phyloP scores from a whole-genome alignment of 2,329 filamentous ascomycete species.

The Colletotrichum sp. region DNA sequence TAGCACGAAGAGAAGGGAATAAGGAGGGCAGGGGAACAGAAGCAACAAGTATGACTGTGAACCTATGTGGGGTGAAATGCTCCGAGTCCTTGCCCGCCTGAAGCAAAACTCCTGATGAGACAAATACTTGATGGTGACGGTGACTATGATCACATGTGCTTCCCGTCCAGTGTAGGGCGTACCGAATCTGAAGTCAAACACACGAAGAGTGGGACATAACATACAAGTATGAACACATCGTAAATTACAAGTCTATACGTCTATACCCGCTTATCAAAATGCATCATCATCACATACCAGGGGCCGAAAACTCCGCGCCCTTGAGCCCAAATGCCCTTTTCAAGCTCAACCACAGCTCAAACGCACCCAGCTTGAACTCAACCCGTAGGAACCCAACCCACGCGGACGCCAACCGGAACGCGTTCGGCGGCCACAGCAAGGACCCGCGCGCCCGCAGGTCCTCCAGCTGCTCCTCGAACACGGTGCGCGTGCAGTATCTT shows the following conservation, averaged over 20 bases:
- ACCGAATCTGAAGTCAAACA: not conserved
- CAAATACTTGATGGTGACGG: too few species aligned
- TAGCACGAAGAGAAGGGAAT: too few species aligned
- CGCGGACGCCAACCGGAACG: slow-evolving; percentile 57
- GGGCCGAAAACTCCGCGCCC: slow-evolving; percentile 17
- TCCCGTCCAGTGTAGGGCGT: rapidly evolving
- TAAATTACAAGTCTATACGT: slow-evolving; percentile 12
- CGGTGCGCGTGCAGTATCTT: slow-evolving; percentile 70
- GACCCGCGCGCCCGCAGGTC: slow-evolving; percentile 58
- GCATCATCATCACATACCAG: slow-evolving; percentile 7
- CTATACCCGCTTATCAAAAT: slow-evolving; percentile 6
- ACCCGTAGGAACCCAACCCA: slow-evolving; percentile 65
- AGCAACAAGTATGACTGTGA: too few species aligned
- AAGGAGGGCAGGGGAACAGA: too few species aligned
- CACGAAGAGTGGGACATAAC: too few species aligned
- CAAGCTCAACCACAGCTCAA: slow-evolving; percentile 65
- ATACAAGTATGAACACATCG: not conserved
- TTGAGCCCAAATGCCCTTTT: slow-evolving; percentile 51
- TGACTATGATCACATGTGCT: rapidly evolving
- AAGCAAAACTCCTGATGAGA: too few species aligned
- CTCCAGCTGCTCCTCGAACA: slow-evolving; percentile 69
- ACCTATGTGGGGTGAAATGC: too few species aligned
- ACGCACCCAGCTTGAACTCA: slow-evolving; percentile 66
- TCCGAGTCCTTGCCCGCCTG: too few species aligned
- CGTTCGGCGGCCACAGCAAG: slow-evolving; percentile 63